phyloP scores from a whole-genome alignment of 169 alveolate species.

The Cryptosporidium viatorum region DNA sequence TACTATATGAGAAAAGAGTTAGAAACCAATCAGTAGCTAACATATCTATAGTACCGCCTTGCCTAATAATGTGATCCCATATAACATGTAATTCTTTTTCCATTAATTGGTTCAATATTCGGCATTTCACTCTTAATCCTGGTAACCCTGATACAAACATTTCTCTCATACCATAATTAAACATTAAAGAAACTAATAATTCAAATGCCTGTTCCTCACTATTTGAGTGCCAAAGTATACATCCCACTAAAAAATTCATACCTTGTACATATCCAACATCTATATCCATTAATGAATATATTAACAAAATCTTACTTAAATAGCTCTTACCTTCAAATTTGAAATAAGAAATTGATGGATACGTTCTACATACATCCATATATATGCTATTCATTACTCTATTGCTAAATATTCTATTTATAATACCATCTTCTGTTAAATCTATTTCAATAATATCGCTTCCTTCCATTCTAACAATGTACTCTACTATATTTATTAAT shows the following conservation, averaged over 20 bases:
- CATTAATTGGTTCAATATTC: conserved; percentile 42
- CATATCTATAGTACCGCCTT: conserved; percentile 83
- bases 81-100: conserved; percentile 9
- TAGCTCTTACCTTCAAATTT: conserved; percentile 40
- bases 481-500: conserved; percentile 22
- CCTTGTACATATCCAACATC: conserved; percentile 89
- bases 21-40: conserved; percentile 87
- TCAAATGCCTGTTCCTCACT: conserved; percentile 86
- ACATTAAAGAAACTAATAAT: conserved; percentile 82
- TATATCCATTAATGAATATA: conserved; percentile 63
- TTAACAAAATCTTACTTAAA: conserved; percentile 25
- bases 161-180: conserved; percentile 84
- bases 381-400: conserved; percentile 63
- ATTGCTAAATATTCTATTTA: conserved; percentile 25
- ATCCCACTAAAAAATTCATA: conserved; percentile 87
- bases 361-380: conserved; percentile 75
- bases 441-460: background rate
- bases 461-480: conserved; percentile 41
- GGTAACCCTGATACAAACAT: conserved; percentile 80
- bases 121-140: conserved; percentile 29
- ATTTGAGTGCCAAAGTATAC: conserved; percentile 86
- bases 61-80: conserved; percentile 61
- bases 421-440: background rate
- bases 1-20: conserved; percentile 84
- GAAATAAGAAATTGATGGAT: conserved; percentile 62